Base-by-base conservation (phyloP, 208 protist species). In the Trypanosoma platydactyli region DNA sequence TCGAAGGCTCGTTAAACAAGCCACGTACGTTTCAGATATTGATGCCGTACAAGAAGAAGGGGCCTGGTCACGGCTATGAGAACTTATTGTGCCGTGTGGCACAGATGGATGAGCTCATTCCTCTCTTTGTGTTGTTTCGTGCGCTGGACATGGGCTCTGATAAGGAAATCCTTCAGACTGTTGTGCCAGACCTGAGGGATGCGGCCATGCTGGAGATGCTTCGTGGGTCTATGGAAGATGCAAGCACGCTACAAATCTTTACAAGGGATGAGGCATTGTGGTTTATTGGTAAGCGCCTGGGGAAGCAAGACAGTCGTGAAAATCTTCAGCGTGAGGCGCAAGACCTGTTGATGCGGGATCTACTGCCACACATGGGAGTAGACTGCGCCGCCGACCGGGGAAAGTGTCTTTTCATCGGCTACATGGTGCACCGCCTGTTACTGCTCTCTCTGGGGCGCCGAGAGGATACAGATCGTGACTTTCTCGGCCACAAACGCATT, bases 61-160 rank as follows among this genome's bases (percentile, higher is more conserved):
- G 70, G 15, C 72, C 72, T 13, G 72, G 65, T 22, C 55, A 68
- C 66, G 88, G 88, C 29, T 94, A 90, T 53, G 88, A 94, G 64
- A 91, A 87, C 70, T 27, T 91, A 15, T 66, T 88, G 49, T 91
- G 84, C 77, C 84, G 88, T 59, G 88, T 77, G 20, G 72, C 72
- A 38, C 72, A 77, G 45, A 75, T 80, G 75, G 75, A 80, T 44
- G 70, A 76, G 33, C 46, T 68, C 4, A 84, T 99, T 46, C 97
- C 97, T 0, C 78, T 98, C 42, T 92, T 99, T 38, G 89, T 99
- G 40, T 74, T 99, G 9, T 99, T 99, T 74, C 85, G 97, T 50
- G 98, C 98, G 7, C 78, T 99, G 35, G 95, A 97, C 48, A 95
- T 98, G 83, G 91, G 98, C 22, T 83, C 92, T 0, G 98, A 99